Evolutionary conservation across 148 eudicot species (phyloP).

Genomic region (Fagopyrum homotropicum): DNA sequence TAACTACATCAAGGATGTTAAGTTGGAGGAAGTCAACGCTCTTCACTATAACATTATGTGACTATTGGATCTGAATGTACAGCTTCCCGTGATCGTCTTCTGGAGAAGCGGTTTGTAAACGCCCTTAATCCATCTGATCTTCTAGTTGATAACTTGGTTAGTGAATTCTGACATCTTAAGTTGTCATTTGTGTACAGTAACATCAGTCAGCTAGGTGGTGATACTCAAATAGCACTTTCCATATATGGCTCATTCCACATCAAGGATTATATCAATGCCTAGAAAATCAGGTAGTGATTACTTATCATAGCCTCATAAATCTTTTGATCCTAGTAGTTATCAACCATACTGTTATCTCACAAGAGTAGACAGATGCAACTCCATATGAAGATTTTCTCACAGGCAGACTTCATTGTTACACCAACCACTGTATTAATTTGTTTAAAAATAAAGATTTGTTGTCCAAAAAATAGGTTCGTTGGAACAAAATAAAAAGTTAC

Average conservation of each 20-base stretch:
- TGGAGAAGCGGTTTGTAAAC: constrained; percentile 54
- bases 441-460: no score
- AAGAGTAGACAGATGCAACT: constrained; percentile 72
- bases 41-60: constrained; percentile 74
- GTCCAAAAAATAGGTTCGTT: no score
- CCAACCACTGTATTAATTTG: constrained; percentile 52
- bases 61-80: constrained; percentile 91
- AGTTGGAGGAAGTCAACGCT: no score
- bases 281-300: constrained; percentile 61
- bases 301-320: not conserved
- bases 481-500: no score
- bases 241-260: constrained; percentile 64
- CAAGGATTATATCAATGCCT: constrained; percentile 87
- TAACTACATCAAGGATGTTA: no score
- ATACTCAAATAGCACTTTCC: constrained; percentile 72
- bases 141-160: no score
- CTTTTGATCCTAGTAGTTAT: no score
- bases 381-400: constrained; percentile 54
- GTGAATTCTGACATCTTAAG: not conserved
- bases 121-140: not conserved
- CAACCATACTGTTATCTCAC: not conserved
- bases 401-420: constrained; percentile 77
- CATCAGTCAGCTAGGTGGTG: constrained; percentile 58
- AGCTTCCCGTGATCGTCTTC: constrained; percentile 48
- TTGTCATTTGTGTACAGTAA: constrained; percentile 26